Evolutionary conservation across 2,329 filamentous ascomycete genomes (phyloP), one percentile per base, ranked within the genome.

Genomic region (Calonectria honghensis): DNA sequence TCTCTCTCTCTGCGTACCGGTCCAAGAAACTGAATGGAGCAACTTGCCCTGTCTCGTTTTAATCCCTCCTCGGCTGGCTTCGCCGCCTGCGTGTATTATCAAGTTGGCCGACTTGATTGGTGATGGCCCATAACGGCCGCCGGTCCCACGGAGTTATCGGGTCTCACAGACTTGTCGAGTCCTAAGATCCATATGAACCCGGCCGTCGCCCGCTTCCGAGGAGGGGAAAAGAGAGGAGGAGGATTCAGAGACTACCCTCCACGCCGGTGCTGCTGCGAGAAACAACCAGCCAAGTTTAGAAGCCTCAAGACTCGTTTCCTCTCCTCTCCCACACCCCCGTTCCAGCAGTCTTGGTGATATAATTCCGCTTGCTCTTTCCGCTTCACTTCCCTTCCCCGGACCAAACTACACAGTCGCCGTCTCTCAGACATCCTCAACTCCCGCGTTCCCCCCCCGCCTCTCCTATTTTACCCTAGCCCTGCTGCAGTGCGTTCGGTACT

Each of bases 401-500:
- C 57, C 45, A 48, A 48, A 48, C 31, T 27, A 16, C 57, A 39
- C 32, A 39, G 18, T 64, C 39, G 13, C 39, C 16, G 16, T 32
- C 27, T 54, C 51, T 48, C 41, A 45, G 24, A 31, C 27, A 41
- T 64, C 32, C 57, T 41, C 37, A 45, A 64, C 37, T 64, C 61
- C 39, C 61, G 37, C 7, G 37, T 31, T 20, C 20, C 24, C 61
- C 20, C 61, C 61, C 61, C 39, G 37, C 61, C 61, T 64, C 61
- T 45, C 37, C 61, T 48, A 64, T 48, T 48, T 64, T 48, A 64
- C 37, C 37, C 61, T 48, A 48, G 61, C 61, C 61, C 39, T 64
- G 41, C 68, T 59, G 57, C 45, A 35, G 45, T 64, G 45, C 68
- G 32, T 64, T 70, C 59, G 57, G 37, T 64, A 61, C 57, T 61